These are phyloP conservation scores for Fusarium annulatum DNA, from an alignment of 2,329 filamentous ascomycete genomes.

Conservation along the genomic window DNA sequence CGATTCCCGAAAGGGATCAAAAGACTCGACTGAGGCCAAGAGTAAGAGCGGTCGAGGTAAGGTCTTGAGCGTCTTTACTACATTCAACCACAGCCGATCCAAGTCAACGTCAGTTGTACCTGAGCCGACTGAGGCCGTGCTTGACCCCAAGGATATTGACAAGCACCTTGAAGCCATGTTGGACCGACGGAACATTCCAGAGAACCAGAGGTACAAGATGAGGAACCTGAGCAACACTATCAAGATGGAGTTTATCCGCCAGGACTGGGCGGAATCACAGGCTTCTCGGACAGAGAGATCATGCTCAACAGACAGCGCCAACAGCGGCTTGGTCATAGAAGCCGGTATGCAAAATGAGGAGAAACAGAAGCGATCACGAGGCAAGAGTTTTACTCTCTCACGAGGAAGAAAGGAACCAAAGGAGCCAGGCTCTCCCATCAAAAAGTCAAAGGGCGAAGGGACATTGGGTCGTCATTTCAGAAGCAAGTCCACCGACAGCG, in stretches of 20 bases:
- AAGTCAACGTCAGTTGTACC: constrained; percentile 48
- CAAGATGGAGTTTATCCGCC: constrained; percentile 94
- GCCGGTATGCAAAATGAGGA: constrained; percentile 56
- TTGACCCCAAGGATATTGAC: constrained; percentile 67
- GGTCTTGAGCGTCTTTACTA: constrained; percentile 54
- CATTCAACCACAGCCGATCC: constrained; percentile 52
- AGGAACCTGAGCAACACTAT: constrained; percentile 86
- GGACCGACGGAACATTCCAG: constrained; percentile 91
- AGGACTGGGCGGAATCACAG: constrained; percentile 80
- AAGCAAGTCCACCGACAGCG: constrained; percentile 78
- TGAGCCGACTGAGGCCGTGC: constrained; percentile 59
- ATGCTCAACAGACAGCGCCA: constrained; percentile 58
- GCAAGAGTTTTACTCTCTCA: constrained; percentile 78
- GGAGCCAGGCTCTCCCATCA: constrained; percentile 74
- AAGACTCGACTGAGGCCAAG: constrained; percentile 44
- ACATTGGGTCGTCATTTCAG: constrained; percentile 73
- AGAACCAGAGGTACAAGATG: constrained; percentile 96
- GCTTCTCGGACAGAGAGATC: constrained; percentile 59
- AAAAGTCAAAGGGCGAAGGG: constrained; percentile 77
- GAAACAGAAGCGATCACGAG: constrained; percentile 62
- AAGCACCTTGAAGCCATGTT: constrained; percentile 71
- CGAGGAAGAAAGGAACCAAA: constrained; percentile 71
- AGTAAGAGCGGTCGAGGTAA: constrained; percentile 56
- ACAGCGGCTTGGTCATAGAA: constrained; percentile 51
- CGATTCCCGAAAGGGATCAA: constrained; percentile 42